Base-by-base conservation (phyloP, 148 eudicot species). In the Oxyria digyna region DNA sequence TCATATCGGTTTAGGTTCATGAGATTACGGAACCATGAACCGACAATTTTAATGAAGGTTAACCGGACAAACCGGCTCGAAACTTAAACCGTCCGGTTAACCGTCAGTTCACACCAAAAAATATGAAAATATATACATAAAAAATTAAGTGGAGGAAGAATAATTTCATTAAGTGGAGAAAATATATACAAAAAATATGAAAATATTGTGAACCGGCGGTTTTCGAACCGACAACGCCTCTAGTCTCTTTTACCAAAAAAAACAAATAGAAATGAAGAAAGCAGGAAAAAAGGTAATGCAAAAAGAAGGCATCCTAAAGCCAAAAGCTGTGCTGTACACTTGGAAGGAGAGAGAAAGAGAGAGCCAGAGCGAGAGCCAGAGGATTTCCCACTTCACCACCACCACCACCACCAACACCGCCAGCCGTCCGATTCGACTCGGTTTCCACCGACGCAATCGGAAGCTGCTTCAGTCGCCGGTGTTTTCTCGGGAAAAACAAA, bases 361-460 rank as follows among this genome's bases (percentile, higher is more conserved):
- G 65, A 59, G 37, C n/a, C n/a, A n/a, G n/a, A n/a, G n/a, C n/a
- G n/a, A n/a, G n/a, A n/a, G n/a, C n/a, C n/a, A 59, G 37, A 59
- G n/a, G 6, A 15, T 59, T 59, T 31, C 20, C 37, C 65, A 59
- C 38, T 13, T 20, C 62, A 54, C 62, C 62, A 54, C 37, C 63
- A 57, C 64, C 38, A 35, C 38, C 63, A 12, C 63, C 63, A 12
- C 33, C n/a, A n/a, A n/a, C n/a, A n/a, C 65, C 65, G 27, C 59
- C 59, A 8, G 15, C 65, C 38, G 52, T 38, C 65, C 65, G 20
- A 59, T 59, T 59, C 17, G 37, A 57, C 5, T 27, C 7, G 37
- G 37, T 15, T 59, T 15, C 65, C 62, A 3, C 62, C 62, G 32
- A 32, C 65, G 37, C 65, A 4, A 5, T 59, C 13, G 2, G 9